phyloP scores from a whole-genome alignment of 805 yeast genomes.

The Grigorovia humatica region DNA sequence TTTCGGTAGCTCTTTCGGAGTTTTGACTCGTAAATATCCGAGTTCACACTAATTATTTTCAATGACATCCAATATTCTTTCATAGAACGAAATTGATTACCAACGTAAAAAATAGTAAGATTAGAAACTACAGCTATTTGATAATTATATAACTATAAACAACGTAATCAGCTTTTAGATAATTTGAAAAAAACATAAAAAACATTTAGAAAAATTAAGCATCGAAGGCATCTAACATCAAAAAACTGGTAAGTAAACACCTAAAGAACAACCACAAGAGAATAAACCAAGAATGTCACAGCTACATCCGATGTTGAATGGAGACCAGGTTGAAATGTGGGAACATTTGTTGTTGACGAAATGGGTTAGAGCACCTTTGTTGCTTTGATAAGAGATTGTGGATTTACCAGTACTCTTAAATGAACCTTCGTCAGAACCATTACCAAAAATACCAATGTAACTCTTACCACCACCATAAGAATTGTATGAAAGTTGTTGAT shows the following conservation, averaged over 20 bases:
- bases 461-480: not conserved
- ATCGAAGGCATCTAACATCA: not conserved
- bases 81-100: too few species aligned
- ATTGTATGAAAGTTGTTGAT: not conserved
- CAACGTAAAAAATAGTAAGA: too few species aligned
- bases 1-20: too few species aligned
- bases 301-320: not conserved
- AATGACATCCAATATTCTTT: too few species aligned
- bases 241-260: not conserved
- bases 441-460: not conserved
- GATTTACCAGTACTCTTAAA: not conserved
- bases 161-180: not conserved
- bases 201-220: not conserved
- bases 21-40: too few species aligned
- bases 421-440: not conserved
- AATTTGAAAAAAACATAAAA: too few species aligned
- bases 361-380: not conserved
- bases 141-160: too few species aligned
- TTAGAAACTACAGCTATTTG: too few species aligned
- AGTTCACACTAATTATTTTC: too few species aligned
- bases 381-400: not conserved
- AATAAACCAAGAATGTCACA: not conserved
- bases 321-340: not conserved
- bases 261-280: not conserved
- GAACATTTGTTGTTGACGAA: not conserved